Evolutionary conservation across 2,329 filamentous ascomycete species (phyloP).

Genomic region (Tolypocladium album): DNA sequence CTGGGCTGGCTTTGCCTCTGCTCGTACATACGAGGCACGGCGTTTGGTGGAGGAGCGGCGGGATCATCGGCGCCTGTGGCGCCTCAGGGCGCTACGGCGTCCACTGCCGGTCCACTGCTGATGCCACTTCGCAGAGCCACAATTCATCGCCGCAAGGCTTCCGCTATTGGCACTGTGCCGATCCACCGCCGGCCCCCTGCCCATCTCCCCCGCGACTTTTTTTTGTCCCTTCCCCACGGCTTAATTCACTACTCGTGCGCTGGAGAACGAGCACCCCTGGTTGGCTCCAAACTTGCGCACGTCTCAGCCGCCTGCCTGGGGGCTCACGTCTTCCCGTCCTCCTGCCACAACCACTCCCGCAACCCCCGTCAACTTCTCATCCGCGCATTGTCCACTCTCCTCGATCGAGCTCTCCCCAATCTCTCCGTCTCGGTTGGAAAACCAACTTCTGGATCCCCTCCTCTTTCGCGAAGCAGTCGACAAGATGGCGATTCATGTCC

Average conservation of each 20-base stretch:
- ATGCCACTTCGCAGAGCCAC: not conserved
- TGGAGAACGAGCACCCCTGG: not conserved
- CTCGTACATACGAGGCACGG: not conserved
- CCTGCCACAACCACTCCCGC: not conserved
- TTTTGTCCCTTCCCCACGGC: not conserved
- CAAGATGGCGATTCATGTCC: constrained; percentile 5
- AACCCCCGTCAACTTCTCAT: not conserved
- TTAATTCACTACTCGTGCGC: not conserved
- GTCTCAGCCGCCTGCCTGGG: not conserved
- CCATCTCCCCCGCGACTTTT: not conserved
- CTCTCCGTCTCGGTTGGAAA: not conserved
- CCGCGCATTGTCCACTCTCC: not conserved
- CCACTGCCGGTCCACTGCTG: not conserved
- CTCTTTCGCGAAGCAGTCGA: not conserved
- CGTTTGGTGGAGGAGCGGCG: not conserved
- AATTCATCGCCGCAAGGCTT: too few species aligned
- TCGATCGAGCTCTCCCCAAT: not conserved
- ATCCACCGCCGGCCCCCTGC: not conserved
- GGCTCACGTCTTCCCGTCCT: not conserved
- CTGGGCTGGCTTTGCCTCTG: not conserved
- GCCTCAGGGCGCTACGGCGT: not conserved
- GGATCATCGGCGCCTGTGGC: not conserved
- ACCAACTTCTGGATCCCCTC: not conserved
- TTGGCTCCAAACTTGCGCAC: not conserved
- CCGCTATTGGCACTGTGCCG: not conserved